phyloP scores from a whole-genome alignment of 2,329 filamentous ascomycete genomes.

The Pestalotiopsis sp. region DNA sequence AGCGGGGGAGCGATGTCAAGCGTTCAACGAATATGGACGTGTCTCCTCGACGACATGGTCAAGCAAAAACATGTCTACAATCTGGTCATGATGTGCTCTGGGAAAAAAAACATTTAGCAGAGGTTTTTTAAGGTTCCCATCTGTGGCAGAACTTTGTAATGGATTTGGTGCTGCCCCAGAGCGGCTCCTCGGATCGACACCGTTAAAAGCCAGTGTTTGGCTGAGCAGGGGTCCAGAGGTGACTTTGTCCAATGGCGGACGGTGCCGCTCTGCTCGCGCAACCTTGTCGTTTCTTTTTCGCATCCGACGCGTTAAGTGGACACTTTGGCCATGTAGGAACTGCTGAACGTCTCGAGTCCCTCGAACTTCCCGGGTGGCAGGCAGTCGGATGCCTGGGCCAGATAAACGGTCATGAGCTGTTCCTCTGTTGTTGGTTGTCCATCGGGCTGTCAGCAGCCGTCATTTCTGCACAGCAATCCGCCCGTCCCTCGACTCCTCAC shows the following conservation, averaged over 20 bases:
- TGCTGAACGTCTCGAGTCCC: not conserved
- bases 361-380: not conserved
- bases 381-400: no score
- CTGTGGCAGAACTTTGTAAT: no score
- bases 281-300: constrained; percentile 3
- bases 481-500: not conserved
- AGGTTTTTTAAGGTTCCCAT: no score
- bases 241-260: constrained; percentile 8
- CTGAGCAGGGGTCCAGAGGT: not conserved
- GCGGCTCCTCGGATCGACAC: not conserved
- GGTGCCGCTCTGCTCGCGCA: constrained; percentile 6
- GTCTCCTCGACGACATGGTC: no score
- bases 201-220: not conserved
- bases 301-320: constrained; percentile 3
- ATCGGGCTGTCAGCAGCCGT: constrained; percentile 14
- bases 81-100: no score
- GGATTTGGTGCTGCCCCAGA: not conserved
- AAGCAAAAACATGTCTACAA: no score
- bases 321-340: not conserved
- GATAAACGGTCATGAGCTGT: no score
- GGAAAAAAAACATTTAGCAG: no score
- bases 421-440: not conserved
- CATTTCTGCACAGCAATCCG: not conserved
- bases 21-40: no score
- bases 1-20: no score